Evolutionary conservation across 2,329 filamentous ascomycete genomes (phyloP), one percentile per base, ranked within the genome.

Genomic region (Aspergillus novoparasiticus): DNA sequence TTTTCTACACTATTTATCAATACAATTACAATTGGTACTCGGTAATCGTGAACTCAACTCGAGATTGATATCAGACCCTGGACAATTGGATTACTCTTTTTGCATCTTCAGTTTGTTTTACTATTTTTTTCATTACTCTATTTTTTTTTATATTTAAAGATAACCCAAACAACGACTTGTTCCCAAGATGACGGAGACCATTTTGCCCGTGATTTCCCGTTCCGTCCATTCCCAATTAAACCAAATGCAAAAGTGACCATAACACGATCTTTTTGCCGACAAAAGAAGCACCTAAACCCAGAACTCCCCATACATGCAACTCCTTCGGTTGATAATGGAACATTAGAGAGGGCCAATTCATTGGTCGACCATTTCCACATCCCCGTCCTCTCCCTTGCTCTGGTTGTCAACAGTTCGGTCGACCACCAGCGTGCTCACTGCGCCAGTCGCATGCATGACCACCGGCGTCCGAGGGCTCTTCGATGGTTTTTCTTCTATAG

Each of bases 281-380:
- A 32, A 70, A 64, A 59, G 28, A 61, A 59, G 55, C 39, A 58
- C 56, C 48, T 46, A 46, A 59, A 61, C 32, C 36, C 41, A 34
- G 26, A 53, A 60, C 45, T 59, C 50, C 41, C 43, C 48, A 41
- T 59, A 39, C 23, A 59, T 60, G 51, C 51, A 64, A 62, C 61
- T 57, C 64, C 63, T 54, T 39, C 43, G 23, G 30, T 34, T 59
- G 56, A 53, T 55, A 56, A 61, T 57, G 16, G 43, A 34, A 54
- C 14, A 21, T 32, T 48, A 51, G 23, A 19, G 12, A 34, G 21
- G 36, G 59, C 45, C 9, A 48, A 32, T 26, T 66, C 41, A 68
- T 36, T 65, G 58, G 55, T 82, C 85, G 36, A 79, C 81, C 88
- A 90, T 90, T 59, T 85, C 79, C 36, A 89, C 84, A 71, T 90